These are phyloP conservation scores for Ophiostoma sp. DNA, from an alignment of 2,329 filamentous ascomycete species.

Conservation along the genomic window DNA sequence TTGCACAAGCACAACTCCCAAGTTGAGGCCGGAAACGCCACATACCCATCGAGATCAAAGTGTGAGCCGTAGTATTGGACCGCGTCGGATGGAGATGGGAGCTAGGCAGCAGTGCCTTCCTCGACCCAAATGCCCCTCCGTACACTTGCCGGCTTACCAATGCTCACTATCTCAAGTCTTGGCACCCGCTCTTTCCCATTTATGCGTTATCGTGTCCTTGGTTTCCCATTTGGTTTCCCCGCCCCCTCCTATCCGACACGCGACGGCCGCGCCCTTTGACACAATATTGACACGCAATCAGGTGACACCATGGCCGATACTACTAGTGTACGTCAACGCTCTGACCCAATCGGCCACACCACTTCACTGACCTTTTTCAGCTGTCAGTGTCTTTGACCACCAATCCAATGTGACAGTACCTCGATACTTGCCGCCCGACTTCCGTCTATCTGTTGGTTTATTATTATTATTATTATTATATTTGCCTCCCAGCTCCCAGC, in stretches of 20 bases:
- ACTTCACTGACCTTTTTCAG: neutral
- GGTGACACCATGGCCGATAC: conserved; percentile 15
- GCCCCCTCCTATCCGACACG: neutral
- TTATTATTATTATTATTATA: neutral
- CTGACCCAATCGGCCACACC: neutral
- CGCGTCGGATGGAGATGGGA: neutral
- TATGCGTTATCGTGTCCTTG: neutral
- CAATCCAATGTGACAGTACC: neutral
- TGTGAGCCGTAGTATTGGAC: neutral
- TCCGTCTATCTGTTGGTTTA: neutral
- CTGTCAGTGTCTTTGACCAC: neutral
- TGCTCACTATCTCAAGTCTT: neutral
- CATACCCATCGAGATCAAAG: neutral
- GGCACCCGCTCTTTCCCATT: neutral
- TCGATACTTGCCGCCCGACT: neutral
- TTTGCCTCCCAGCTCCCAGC: neutral
- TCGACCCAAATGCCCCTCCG: neutral
- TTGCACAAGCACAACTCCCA: too few species aligned
- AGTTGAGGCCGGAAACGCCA: neutral
- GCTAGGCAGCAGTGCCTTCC: neutral
- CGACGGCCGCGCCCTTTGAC: conserved; percentile 19
- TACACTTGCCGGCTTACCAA: neutral
- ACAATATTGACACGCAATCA: conserved; percentile 23
- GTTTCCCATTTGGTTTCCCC: neutral
- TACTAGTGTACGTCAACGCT: neutral